Evolutionary conservation across 2,329 filamentous ascomycete genomes (phyloP).

Genomic region (Talaromyces albobiverticillius): DNA sequence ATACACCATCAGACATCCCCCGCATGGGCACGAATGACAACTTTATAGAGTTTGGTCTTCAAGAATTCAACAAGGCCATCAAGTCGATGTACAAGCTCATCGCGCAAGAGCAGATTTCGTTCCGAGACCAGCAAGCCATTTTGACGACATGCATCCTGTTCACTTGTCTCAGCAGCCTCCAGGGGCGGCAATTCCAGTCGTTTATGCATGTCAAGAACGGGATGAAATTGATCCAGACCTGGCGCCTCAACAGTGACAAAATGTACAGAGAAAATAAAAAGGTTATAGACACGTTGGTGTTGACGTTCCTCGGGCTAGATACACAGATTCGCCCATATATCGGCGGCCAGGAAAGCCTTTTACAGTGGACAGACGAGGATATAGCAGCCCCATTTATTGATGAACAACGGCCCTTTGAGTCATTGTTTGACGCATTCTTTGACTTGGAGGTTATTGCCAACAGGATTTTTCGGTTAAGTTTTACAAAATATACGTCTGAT

Average conservation of each 20-base stretch:
- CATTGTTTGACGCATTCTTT: conserved; percentile 7
- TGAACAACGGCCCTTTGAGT: neutral
- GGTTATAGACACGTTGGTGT: conserved; percentile 1
- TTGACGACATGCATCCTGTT: conserved; percentile 13
- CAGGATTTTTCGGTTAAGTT: neutral
- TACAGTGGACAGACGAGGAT: conserved; percentile 9
- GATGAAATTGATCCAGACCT: conserved; percentile 12
- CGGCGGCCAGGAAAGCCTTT: conserved; percentile 6
- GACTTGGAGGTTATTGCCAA: conserved; percentile 10
- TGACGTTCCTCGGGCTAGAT: conserved; percentile 7
- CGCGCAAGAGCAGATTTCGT: neutral
- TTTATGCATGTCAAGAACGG: conserved; percentile 15
- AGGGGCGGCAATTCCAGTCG: conserved; percentile 11
- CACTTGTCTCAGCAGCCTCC: conserved; percentile 2
- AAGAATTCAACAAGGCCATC: conserved; percentile 15
- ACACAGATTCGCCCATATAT: conserved; percentile 13
- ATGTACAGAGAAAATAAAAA: neutral
- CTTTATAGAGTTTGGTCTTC: conserved; percentile 4
- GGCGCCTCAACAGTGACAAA: conserved; percentile 2
- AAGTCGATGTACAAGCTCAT: conserved; percentile 7
- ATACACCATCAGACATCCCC: conserved; percentile 5
- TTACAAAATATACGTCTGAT: neutral
- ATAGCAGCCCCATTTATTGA: neutral
- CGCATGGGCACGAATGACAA: neutral
- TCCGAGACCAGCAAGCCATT: conserved; percentile 9